phyloP scores from a whole-genome alignment of 768 basidiomycete species.

The Heimioporus sp. region DNA sequence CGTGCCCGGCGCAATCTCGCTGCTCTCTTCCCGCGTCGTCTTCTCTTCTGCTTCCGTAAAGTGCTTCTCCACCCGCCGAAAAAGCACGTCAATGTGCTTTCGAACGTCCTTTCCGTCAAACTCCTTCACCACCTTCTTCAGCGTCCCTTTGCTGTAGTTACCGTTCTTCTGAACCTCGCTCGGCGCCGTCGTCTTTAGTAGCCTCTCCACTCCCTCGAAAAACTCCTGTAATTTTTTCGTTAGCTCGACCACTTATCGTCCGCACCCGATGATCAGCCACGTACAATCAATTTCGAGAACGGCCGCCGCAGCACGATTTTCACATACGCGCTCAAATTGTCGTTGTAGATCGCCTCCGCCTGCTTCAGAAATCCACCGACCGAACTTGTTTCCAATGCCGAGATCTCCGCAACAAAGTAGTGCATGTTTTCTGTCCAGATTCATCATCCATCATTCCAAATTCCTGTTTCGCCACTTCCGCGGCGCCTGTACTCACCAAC shows the following conservation, averaged over 20 bases:
- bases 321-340: conserved; percentile 84
- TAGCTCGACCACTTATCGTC: neutral
- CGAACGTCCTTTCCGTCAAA: conserved; percentile 85
- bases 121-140: conserved; percentile 88
- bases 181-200: conserved; percentile 75
- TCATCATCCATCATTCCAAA: neutral
- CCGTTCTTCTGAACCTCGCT: conserved; percentile 73
- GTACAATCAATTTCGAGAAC: conserved; percentile 82
- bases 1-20: conserved; percentile 55
- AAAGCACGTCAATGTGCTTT: conserved; percentile 81
- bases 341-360: conserved; percentile 84
- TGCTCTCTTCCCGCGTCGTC: conserved; percentile 49
- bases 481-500: conserved; percentile 62
- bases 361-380: conserved; percentile 60
- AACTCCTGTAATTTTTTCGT: conserved; percentile 63
- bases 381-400: conserved; percentile 64
- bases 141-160: conserved; percentile 68
- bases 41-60: conserved; percentile 83
- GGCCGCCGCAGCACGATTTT: conserved; percentile 84
- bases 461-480: neutral
- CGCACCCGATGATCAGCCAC: conserved; percentile 26
- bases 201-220: conserved; percentile 89
- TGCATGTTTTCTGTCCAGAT: conserved; percentile 86
- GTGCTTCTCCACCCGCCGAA: conserved; percentile 94
- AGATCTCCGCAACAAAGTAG: conserved; percentile 82